Base-by-base conservation (phyloP, 192 early-diverging fungal species). In the Rhizoclosmatium globosum region DNA sequence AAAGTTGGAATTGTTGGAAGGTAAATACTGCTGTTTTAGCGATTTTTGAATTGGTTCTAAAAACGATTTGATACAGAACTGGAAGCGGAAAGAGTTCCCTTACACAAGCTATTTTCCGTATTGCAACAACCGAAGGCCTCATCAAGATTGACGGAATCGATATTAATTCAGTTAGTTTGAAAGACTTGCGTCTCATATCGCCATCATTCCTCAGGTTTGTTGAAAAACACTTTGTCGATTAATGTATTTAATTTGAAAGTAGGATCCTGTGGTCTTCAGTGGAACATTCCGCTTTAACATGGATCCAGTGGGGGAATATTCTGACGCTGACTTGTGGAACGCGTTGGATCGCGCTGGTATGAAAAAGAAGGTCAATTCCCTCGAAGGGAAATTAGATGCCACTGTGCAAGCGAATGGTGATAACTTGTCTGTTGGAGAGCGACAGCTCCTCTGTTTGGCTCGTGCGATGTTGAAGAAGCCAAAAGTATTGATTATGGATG, bases 81-180 rank as follows among this genome's bases (percentile, higher is more conserved):
- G 88, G 88, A 3, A 56, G 82, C 21, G 87, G 87, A 43, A 89
- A 88, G 58, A 74, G 61, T 17, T 81, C 84, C 17, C 43, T 89
- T 4, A 47, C 82, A 9, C 44, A 57, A 19, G 79, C 92, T 17
- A 44, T 95, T 47, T 89, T 96, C 79, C 87, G 94, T 3, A 64
- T 86, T 31, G 77, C 85, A 31, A 87, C 84, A 68, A 69, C 59
- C 0, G 17, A 74, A 50, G 81, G 85, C 41, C 45, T 48, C 1
- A 92, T 95, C 42, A 38, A 71, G 39, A 91, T 97, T 43, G 95
- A 95, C 74, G 85, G 88, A 39, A 23, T 90, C 3, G 50, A 71
- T 39, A 48, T 15, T 17, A 21, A 11, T 39, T 7, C 3, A 39
- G 43, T 77, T 21, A 11, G 15, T 11, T 13, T 68, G n/a, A 31